Base-by-base conservation (phyloP, 495 filamentous ascomycete genomes). In the Aspergillus heteromorphus region DNA sequence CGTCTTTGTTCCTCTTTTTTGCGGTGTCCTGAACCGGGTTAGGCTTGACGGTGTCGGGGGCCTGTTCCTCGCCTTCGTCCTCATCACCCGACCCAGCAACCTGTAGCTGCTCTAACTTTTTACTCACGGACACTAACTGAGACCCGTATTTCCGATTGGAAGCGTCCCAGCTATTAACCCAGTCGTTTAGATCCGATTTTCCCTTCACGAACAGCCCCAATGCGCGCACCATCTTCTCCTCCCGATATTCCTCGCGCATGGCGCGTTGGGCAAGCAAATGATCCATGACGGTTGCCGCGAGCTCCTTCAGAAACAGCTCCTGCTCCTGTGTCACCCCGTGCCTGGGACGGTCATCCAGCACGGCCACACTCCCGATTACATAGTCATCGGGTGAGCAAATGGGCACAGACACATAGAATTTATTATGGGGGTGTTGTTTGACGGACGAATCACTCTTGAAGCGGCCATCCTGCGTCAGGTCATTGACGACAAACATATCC, bases 281-380 rank as follows among this genome's bases (percentile, higher is more conserved):
- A 16, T 73, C 72, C 70, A 85, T 83, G 34, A 85, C 67, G 1
- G 62, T 81, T 11, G 65, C 53, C 0, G 81, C 77, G 49, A 85
- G 75, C 16, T 68, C 65, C 18, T 60, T 48, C 10, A 73, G 51
- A 23, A 68, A 58, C 0, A 42, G 34, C 16, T 45, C 45, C 29
- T 70, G 56, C 21, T 65, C 53, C 13, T 53, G 36, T 10, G 18
- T 51, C 6, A 73, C n/a, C 0, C 16, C 16, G 8, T 65, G 57
- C 1, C 67, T 55, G 19, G 62, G 61, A 8, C 55, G 48, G 34
- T 69, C 59, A 60, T 87, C 84, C 1, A 85, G 60, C 13, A 87
- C 72, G 40, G 79, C 84, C 47, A 85, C 69, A 9, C 76, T 81
- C 13, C 85, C 85, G 56, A 88, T 88, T 8, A 80, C 77, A 54